Percentiles rank a stretch among this genome's conserved stretches.
phyloP scores from a whole-genome alignment of 306 rosid genomes.

The Erythrophleum fordii region DNA sequence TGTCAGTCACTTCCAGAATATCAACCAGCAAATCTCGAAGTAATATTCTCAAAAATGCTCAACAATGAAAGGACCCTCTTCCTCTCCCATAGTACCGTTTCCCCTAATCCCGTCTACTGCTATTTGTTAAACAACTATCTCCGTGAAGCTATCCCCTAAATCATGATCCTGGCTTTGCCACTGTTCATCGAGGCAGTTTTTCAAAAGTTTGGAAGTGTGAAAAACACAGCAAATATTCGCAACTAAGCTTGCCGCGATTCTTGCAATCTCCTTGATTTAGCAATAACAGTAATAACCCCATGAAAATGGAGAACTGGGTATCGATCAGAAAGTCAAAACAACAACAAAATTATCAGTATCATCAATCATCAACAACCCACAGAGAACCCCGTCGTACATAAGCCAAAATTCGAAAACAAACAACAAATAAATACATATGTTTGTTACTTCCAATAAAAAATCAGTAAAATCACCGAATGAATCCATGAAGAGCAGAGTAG shows the following conservation, averaged over 20 bases:
- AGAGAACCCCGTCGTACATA: not conserved
- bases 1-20: not conserved
- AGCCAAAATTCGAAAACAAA: not conserved
- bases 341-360: not conserved
- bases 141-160: not conserved
- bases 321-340: conserved; percentile 19
- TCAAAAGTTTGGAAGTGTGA: not conserved
- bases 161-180: not conserved
- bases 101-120: not conserved
- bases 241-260: not conserved
- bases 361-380: not conserved
- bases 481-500: not conserved
- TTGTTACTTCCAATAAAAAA: not conserved
- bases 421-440: not conserved
- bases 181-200: not conserved
- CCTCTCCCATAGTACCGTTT: not conserved
- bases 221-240: not conserved
- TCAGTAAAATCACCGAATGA: not conserved
- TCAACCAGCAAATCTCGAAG: not conserved
- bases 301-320: not conserved
- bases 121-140: not conserved
- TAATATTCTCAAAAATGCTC: too few relatives aligned
- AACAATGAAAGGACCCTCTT: not conserved
- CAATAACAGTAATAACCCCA: not conserved
- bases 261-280: not conserved